These are phyloP conservation scores for Boletus coccyginus DNA, from an alignment of 768 basidiomycete genomes.

Conservation along the genomic window DNA sequence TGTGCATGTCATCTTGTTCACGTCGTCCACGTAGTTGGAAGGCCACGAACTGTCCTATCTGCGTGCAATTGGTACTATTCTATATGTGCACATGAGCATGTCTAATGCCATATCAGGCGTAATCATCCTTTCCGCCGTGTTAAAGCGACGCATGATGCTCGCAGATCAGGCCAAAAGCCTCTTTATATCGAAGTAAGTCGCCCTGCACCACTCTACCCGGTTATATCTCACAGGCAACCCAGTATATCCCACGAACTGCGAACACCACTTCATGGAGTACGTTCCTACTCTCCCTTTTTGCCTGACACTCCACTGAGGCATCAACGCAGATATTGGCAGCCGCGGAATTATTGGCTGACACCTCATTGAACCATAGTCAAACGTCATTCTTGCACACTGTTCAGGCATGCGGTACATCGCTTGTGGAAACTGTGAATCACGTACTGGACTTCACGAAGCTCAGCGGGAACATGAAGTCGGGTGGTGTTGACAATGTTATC, in stretches of 20 bases:
- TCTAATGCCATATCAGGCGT: constrained; percentile 49
- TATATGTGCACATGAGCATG: not conserved
- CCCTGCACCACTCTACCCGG: not conserved
- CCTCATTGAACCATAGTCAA: constrained; percentile 77
- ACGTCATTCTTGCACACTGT: constrained; percentile 88
- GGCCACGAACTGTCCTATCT: constrained; percentile 90
- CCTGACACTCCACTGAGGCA: not conserved
- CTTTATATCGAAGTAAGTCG: constrained; percentile 83
- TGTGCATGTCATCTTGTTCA: constrained; percentile 5
- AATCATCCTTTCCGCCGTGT: constrained; percentile 88
- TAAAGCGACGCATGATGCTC: constrained; percentile 89
- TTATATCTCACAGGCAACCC: constrained; percentile 9
- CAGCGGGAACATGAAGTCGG: constrained; percentile 79
- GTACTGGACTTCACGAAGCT: constrained; percentile 96
- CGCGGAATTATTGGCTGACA: constrained; percentile 87
- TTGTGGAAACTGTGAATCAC: constrained; percentile 96
- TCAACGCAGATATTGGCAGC: constrained; percentile 74
- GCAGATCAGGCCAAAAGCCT: constrained; percentile 93
- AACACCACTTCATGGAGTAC: constrained; percentile 87
- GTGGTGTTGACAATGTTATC: constrained; percentile 76
- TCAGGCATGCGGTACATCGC: constrained; percentile 91
- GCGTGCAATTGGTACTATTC: constrained; percentile 71
- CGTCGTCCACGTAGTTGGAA: constrained; percentile 56
- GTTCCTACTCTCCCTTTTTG: constrained; percentile 19
- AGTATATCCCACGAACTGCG: constrained; percentile 91